Base-by-base conservation (phyloP, 306 rosid species). In the Rosa rugosa region DNA sequence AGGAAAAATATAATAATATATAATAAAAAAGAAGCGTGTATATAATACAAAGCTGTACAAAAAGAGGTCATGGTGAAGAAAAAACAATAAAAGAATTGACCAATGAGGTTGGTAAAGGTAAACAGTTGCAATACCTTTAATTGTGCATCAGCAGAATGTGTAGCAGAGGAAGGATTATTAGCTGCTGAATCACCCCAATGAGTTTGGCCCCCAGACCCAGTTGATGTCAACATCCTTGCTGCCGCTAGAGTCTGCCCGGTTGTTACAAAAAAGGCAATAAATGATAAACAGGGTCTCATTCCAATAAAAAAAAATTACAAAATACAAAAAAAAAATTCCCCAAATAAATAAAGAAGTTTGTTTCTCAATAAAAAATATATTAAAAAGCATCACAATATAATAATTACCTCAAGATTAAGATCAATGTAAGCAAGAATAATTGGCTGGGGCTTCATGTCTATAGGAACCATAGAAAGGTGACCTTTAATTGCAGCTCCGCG, bases 381-480 rank as follows among this genome's bases (percentile, higher is more conserved):
- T 9, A n/a, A 11, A 22, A 57, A 25, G 3, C 11, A 3, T 1
- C 3, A 23, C n/a, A 8, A 0, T 40, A 27, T 27, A 77, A 40
- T 65, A 66, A 66, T 42, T 86, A 93, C 99, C 98, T 96, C 99
- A 72, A 96, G 97, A 86, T 96, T 96, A 75, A 93, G 96, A 83
- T 96, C 99, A 81, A 96, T 96, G 81, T 96, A 96, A 69, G 98
- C 99, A 81, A 96, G 99, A 84, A 96, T 96, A 72, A 93, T 96
- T 60, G 99, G 99, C 80, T 96, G 98, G 49, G 99, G 96, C 84
- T 96, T 96, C 76, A 95, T 80, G 85, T 96, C 99, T 5, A 96
- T 93, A 75, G 99, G 99, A 93, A 96, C 97, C 99, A 93, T 96
- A 44, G 99, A 96, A 62, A 96, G 97, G 86, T 96, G 99, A 62